Evolutionary conservation across 2,329 filamentous ascomycete species (phyloP).

Genomic region (Diaporthe eres): DNA sequence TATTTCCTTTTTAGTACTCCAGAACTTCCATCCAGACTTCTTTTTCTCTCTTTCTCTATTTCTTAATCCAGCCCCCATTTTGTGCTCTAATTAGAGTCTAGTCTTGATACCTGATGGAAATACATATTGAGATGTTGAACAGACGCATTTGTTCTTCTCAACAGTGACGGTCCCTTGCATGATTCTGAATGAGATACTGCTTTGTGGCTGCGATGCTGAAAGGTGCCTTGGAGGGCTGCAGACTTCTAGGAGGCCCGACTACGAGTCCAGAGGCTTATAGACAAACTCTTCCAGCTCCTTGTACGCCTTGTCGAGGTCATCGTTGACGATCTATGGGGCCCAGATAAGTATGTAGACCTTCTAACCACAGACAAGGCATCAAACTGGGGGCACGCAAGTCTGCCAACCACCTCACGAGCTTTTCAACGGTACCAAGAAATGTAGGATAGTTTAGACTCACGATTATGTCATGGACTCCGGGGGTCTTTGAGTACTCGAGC

Average conservation of each 20-base stretch:
- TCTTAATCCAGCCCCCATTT: slow-evolving; percentile 46
- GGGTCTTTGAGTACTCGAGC: slow-evolving; percentile 78
- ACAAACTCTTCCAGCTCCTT: slow-evolving; percentile 66
- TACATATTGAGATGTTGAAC: slow-evolving; percentile 45
- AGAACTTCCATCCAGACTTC: slow-evolving; percentile 49
- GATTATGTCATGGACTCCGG: slow-evolving; percentile 67
- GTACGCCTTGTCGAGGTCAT: slow-evolving; percentile 65
- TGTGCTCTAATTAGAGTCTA: slow-evolving; percentile 58
- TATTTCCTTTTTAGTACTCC: slow-evolving; percentile 63
- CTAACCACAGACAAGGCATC: background rate
- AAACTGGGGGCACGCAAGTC: background rate
- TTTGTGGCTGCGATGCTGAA: background rate
- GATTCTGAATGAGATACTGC: background rate
- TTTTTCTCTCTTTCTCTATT: slow-evolving; percentile 49
- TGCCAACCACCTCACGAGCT: background rate
- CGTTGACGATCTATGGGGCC: slow-evolving; percentile 51
- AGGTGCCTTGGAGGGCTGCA: background rate
- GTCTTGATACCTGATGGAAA: slow-evolving; percentile 59
- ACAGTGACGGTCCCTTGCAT: background rate
- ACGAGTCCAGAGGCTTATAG: slow-evolving; percentile 52
- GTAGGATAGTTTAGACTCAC: slow-evolving; percentile 15
- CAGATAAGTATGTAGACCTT: slow-evolving; percentile 17
- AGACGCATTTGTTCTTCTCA: background rate
- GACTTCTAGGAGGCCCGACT: background rate
- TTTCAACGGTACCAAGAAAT: background rate